Evolutionary conservation across 176 grass and related monocot species (phyloP), one percentile per base, ranked within the genome.

Genomic region (Neostapfia colusana): DNA sequence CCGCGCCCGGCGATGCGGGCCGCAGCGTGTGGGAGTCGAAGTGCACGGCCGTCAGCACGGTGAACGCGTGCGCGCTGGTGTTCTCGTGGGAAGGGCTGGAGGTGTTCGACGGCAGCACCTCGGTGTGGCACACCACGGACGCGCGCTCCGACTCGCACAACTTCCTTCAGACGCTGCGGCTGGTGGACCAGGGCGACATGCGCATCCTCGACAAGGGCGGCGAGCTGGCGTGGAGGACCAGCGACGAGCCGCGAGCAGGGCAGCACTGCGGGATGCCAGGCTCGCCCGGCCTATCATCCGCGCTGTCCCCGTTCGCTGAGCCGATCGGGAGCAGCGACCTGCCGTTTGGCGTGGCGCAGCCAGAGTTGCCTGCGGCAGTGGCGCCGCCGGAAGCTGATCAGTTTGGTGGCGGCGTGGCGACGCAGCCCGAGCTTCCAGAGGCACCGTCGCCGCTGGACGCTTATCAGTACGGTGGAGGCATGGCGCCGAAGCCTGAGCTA

Each of bases 121-220:
- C 91, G 7, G 88, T 89, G 59, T 97, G 94, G 94, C 67, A 88
- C 86, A 93, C 86, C 7, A 77, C 80, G 10, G 74, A 83, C 76
- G 63, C 94, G 0, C 56, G 13, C 42, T 97, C 94, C 16, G 84
- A 75, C 13, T 58, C 79, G 18, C 23, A 84, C 5, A 70, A 88
- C 79, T 90, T 89, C 86, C 76, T 97, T 25, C 20, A 84, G 45
- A 90, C 83, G n/a, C 63, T 97, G 43, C 72, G 93, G 82, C 79
- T 97, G 25, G 89, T 97, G 34, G 94, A 97, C 75, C 80, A 90
- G 70, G 94, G 94, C 13, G 91, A 97, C 84, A 93, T 97, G 94
- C 86, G 94, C 56, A 97, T 97, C 79, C 94, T 85, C 38, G 91
- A 97, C 84, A 91, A 92, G 86, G 79, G 86, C 14, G 94, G 91